Evolutionary conservation across 768 basidiomycete species (phyloP).

Genomic region (Gloeophyllum trabeum): DNA sequence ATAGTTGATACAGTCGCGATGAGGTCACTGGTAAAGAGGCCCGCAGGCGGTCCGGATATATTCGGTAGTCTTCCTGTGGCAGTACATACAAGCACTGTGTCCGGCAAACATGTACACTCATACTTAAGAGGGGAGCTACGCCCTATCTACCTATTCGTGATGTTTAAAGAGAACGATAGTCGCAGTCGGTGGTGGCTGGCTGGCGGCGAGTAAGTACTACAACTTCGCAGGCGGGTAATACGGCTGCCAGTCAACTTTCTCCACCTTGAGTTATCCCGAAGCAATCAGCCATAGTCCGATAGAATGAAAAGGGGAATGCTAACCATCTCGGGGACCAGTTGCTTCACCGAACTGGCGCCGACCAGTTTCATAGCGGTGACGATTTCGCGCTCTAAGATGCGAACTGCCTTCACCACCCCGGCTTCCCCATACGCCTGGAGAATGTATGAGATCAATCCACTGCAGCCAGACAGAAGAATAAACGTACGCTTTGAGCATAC

Average conservation of each 20-base stretch:
- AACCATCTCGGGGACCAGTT: conserved; percentile 71
- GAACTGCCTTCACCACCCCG: conserved; percentile 54
- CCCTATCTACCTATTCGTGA: too few species aligned
- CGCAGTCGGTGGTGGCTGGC: too few species aligned
- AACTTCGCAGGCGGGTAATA: background rate
- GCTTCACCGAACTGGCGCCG: conserved; percentile 52
- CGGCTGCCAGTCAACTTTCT: conserved; percentile 11
- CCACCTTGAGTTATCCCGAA: conserved; percentile 27
- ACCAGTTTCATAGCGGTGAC: conserved; percentile 63
- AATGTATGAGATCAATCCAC: conserved; percentile 4
- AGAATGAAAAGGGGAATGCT: conserved; percentile 9
- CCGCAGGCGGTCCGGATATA: background rate
- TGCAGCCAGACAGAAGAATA: background rate
- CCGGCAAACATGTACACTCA: too few species aligned
- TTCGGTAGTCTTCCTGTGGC: background rate
- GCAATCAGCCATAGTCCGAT: conserved; percentile 3
- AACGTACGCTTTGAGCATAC: conserved; percentile 69
- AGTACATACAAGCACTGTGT: background rate
- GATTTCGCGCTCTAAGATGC: conserved; percentile 71
- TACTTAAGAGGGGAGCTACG: too few species aligned
- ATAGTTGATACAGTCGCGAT: too few species aligned
- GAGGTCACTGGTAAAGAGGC: too few species aligned
- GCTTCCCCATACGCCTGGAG: conserved; percentile 65
- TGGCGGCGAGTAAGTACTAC: too few species aligned
- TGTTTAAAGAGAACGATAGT: too few species aligned